phyloP scores from a whole-genome alignment of 2,329 filamentous ascomycete species.

The Venturia nashicola region DNA sequence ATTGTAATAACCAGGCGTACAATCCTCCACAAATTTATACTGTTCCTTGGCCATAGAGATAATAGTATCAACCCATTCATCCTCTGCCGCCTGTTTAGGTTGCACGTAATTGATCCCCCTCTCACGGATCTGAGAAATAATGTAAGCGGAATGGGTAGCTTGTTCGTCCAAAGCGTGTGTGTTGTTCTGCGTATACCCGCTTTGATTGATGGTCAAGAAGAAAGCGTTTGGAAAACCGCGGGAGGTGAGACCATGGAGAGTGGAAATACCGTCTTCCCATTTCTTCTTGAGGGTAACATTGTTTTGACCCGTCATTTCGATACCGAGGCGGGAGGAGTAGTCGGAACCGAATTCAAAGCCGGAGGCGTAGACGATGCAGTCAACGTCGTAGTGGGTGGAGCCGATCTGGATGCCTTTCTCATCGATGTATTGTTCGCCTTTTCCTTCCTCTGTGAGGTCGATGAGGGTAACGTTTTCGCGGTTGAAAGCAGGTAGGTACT shows the following conservation, averaged over 20 bases:
- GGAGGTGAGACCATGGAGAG: slow-evolving; percentile 36
- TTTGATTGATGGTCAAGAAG: background rate
- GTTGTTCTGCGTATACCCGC: slow-evolving; percentile 3
- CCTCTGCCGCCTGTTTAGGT: background rate
- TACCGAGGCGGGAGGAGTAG: slow-evolving; percentile 20
- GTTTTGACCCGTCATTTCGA: slow-evolving; percentile 32
- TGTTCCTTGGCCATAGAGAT: slow-evolving; percentile 12
- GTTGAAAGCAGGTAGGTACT: slow-evolving; percentile 45
- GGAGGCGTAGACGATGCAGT: slow-evolving; percentile 30
- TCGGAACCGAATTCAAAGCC: slow-evolving; percentile 23
- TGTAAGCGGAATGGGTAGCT: slow-evolving; percentile 3
- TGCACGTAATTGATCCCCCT: background rate
- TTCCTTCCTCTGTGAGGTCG: slow-evolving; percentile 37
- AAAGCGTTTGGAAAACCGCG: slow-evolving; percentile 8
- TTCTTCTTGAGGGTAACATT: slow-evolving; percentile 34
- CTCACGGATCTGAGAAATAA: background rate
- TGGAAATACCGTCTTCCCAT: slow-evolving; percentile 34
- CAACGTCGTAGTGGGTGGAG: slow-evolving; percentile 32
- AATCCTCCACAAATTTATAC: slow-evolving; percentile 23
- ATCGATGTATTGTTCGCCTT: slow-evolving; percentile 35
- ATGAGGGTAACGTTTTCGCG: slow-evolving; percentile 41
- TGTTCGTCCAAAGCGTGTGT: slow-evolving; percentile 2
- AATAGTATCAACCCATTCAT: slow-evolving; percentile 4
- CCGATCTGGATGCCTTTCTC: slow-evolving; percentile 30
- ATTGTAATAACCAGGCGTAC: slow-evolving; percentile 45